Conservation (phyloP, 1,284 basidiomycete species). For the Moesziomyces globuligerus region DNA sequence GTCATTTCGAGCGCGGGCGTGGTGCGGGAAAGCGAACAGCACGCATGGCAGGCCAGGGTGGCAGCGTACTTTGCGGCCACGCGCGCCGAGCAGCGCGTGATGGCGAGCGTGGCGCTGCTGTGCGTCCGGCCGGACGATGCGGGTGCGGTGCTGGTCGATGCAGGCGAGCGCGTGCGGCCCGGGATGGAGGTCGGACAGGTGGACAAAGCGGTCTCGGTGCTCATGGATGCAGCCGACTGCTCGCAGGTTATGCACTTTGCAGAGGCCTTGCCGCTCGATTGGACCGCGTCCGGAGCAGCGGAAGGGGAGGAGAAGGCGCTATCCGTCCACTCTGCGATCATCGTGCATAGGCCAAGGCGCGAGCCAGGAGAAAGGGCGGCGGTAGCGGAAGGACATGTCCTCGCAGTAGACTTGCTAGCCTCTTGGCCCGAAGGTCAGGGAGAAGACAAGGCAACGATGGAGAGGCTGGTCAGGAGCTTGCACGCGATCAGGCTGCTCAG, state of each 20-base stretch:
- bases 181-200: constrained; percentile 6
- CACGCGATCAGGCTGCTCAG: constrained; percentile 34
- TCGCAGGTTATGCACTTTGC: constrained; percentile 27
- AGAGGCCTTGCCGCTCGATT: constrained; percentile 19
- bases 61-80: constrained; percentile 7
- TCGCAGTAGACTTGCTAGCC: constrained; percentile 20
- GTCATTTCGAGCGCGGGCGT: constrained; percentile 27
- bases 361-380: background rate
- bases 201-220: constrained; percentile 10
- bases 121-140: constrained; percentile 30
- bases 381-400: constrained; percentile 1
- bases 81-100: constrained; percentile 1
- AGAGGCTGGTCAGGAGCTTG: constrained; percentile 12
- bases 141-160: constrained; percentile 14
- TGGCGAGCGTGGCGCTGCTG: constrained; percentile 19
- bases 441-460: constrained; percentile 4
- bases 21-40: constrained; percentile 25
- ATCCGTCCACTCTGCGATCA: constrained; percentile 9
- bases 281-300: constrained; percentile 15
- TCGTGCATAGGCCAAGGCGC: constrained; percentile 12
- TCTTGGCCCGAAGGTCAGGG: background rate
- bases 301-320: constrained; percentile 3
- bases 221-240: constrained; percentile 28
- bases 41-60: constrained; percentile 26
- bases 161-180: constrained; percentile 4